Evolutionary conservation across 2,329 filamentous ascomycete species (phyloP).

Genomic region (Ilyonectria sp.): DNA sequence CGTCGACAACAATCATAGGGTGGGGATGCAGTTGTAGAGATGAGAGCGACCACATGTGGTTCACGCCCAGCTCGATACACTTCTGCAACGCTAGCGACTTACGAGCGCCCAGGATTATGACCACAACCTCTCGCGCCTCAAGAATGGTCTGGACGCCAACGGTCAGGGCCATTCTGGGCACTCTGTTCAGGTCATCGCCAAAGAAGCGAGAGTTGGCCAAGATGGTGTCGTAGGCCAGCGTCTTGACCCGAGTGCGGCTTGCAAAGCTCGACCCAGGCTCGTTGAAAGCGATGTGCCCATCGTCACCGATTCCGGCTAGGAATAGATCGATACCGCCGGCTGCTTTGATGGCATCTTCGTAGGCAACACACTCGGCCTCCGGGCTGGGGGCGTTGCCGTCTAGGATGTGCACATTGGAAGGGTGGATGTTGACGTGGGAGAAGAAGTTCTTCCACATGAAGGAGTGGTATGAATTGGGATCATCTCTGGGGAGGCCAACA

Average conservation of each 20-base stretch:
- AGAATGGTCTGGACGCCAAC: slow-evolving; percentile 89
- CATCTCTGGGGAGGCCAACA: slow-evolving; percentile 85
- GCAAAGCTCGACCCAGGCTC: slow-evolving; percentile 86
- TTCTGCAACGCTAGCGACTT: slow-evolving; percentile 85
- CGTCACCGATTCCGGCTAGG: slow-evolving; percentile 86
- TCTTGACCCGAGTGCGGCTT: slow-evolving; percentile 88
- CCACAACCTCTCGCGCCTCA: slow-evolving; percentile 85
- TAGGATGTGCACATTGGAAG: slow-evolving; percentile 87
- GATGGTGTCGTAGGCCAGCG: slow-evolving; percentile 88
- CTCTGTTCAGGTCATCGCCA: slow-evolving; percentile 78
- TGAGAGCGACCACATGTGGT: slow-evolving; percentile 93
- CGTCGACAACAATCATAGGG: slow-evolving; percentile 86
- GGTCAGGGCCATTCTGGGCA: slow-evolving; percentile 86
- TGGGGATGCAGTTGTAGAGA: slow-evolving; percentile 85
- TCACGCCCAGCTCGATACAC: slow-evolving; percentile 85
- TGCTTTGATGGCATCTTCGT: slow-evolving; percentile 82
- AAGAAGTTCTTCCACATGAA: slow-evolving; percentile 97
- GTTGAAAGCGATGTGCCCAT: slow-evolving; percentile 93
- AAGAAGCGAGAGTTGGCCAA: slow-evolving; percentile 90
- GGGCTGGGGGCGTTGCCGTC: slow-evolving; percentile 85
- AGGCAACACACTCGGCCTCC: slow-evolving; percentile 82
- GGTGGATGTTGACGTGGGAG: slow-evolving; percentile 85
- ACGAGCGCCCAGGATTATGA: slow-evolving; percentile 86
- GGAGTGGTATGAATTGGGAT: slow-evolving; percentile 89
- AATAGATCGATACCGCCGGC: slow-evolving; percentile 89